Evolutionary conservation across 768 basidiomycete species (phyloP).

Genomic region (Sporobolomyces roseus): DNA sequence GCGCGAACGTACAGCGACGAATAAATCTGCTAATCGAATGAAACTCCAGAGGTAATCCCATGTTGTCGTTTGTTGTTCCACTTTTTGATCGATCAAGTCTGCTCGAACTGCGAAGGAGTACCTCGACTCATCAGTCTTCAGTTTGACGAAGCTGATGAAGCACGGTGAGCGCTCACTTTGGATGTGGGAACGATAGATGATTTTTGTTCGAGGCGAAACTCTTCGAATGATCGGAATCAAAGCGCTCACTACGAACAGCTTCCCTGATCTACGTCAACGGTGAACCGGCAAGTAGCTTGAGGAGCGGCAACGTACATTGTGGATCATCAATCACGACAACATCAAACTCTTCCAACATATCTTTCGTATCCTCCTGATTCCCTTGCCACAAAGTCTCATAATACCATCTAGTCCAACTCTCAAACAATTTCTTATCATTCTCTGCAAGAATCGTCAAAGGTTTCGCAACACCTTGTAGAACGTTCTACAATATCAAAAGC

Average conservation of each 20-base stretch:
- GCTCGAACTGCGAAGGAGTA: slow-evolving; percentile 54
- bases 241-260: slow-evolving; percentile 60
- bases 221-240: slow-evolving; percentile 88
- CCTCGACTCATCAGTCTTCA: too few species aligned
- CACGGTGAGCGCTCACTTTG: slow-evolving; percentile 61
- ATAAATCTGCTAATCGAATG: slow-evolving; percentile 81
- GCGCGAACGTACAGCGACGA: slow-evolving; percentile 62
- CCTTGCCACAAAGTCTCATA: slow-evolving; percentile 78
- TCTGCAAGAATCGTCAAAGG: slow-evolving; percentile 72
- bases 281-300: neutral
- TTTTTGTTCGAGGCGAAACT: slow-evolving; percentile 75
- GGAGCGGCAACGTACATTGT: slow-evolving; percentile 43
- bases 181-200: slow-evolving; percentile 91
- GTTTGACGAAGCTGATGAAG: too few species aligned
- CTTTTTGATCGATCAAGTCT: slow-evolving; percentile 73
- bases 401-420: slow-evolving; percentile 72
- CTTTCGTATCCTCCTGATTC: slow-evolving; percentile 56
- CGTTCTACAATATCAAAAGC: slow-evolving; percentile 40
- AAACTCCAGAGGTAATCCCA: slow-evolving; percentile 95
- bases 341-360: slow-evolving; percentile 54
- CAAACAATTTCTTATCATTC: slow-evolving; percentile 64
- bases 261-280: too few species aligned
- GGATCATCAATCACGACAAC: slow-evolving; percentile 74
- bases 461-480: slow-evolving; percentile 80
- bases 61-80: slow-evolving; percentile 81